Percentiles rank a stretch among this genome's conserved stretches.
These are phyloP conservation scores for Nigrospora osmanthi DNA, from an alignment of 2,329 filamentous ascomycete genomes.

Conservation along the genomic window DNA sequence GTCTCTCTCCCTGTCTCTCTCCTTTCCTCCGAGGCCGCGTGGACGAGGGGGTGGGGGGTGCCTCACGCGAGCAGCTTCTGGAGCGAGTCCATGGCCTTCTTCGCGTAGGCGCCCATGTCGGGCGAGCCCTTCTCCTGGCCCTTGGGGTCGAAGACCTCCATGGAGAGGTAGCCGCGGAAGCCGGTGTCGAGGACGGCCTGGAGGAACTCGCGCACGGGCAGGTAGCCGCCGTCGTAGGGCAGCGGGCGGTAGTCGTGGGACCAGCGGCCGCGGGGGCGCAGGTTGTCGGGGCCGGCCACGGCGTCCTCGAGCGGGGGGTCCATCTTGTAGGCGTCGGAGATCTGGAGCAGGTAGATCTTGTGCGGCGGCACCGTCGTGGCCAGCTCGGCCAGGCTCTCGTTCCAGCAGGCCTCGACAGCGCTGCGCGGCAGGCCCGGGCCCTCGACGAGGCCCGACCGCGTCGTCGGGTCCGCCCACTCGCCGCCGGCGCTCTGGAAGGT, in stretches of 20 bases:
- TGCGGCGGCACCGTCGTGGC: slow-evolving; percentile 49
- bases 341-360: slow-evolving; percentile 69
- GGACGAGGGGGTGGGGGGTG: too few species aligned
- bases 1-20: too few species aligned
- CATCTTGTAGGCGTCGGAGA: slow-evolving; percentile 65
- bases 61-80: slow-evolving; percentile 19
- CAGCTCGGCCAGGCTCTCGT: slow-evolving; percentile 47
- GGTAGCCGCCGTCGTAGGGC: slow-evolving; percentile 62
- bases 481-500: slow-evolving; percentile 69
- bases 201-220: slow-evolving; percentile 59
- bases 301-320: slow-evolving; percentile 44
- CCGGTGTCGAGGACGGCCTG: slow-evolving; percentile 61
- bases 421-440: slow-evolving; percentile 9
- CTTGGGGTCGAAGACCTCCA: slow-evolving; percentile 61
- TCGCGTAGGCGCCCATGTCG: slow-evolving; percentile 36
- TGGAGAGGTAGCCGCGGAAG: slow-evolving; percentile 58
- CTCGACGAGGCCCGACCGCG: slow-evolving; percentile 49
- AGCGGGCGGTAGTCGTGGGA: slow-evolving; percentile 64
- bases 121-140: slow-evolving; percentile 38
- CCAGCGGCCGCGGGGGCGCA: slow-evolving; percentile 58
- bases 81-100: slow-evolving; percentile 41
- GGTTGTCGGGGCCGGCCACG: slow-evolving; percentile 39
- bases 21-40: too few species aligned
- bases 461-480: slow-evolving; percentile 67
- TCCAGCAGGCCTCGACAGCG: slow-evolving; percentile 39